Base-by-base conservation (phyloP, 805 yeast genomes). In the Myxozyma monticola region DNA sequence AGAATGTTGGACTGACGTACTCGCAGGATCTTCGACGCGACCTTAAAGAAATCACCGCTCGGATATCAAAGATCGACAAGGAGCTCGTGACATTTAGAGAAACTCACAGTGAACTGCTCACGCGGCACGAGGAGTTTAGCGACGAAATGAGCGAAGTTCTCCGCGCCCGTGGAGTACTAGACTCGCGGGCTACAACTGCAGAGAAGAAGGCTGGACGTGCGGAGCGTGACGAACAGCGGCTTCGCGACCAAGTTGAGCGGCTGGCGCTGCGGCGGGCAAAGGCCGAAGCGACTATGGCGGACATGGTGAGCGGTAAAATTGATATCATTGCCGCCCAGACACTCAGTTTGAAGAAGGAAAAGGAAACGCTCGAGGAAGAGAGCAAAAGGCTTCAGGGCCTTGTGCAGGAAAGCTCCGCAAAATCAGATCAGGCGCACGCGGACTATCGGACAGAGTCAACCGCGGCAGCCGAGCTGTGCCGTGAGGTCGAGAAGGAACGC, bases 341-440 rank as follows among this genome's bases (percentile, higher is more conserved):
- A 52, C 63, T 70, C 15, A 50, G 56, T n/a, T 73, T 71, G 54
- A 76, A 77, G 52, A 54, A 65, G 28, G 64, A 70, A 50, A 72
- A 75, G 15, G 68, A 75, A 61, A 71, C 73, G 9, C 61, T 83
- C 35, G 73, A 75, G 51, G 73, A 73, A 4, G 71, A 46, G 30
- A 30, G n/a, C 21, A 45, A 29, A 24, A 72, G 67, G 24, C 66
- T 75, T 40, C 67, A 75, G 18, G 65, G 69, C 12, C 74, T 74
- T 51, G 62, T 76, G 1, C 74, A 74, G 22, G 71, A 81, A 4
- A 72, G 73, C 39, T 63, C 66, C 2, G 79, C 78, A 29, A 96
- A 87, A 60, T 76, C 74, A 36, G 78, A 72, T 44, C 87, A 85
- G 65, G 83, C 62, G 62, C 62, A 63, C 21, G 47, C 39, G 20